Evolutionary conservation across 176 grass and related monocot genomes (phyloP), one percentile per base, ranked within the genome.

Genomic region (Raddia guianensis): DNA sequence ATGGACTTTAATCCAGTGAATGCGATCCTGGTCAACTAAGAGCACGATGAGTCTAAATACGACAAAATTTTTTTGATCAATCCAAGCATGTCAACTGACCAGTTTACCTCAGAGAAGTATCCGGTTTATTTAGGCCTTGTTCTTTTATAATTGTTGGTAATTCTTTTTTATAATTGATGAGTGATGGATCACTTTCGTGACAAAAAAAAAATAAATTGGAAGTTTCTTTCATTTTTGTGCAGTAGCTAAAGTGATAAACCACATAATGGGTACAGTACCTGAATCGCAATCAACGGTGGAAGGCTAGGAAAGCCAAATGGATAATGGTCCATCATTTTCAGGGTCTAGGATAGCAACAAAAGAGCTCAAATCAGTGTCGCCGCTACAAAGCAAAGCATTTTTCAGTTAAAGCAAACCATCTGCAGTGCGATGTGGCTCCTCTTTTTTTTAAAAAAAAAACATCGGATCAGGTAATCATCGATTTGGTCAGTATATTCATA

Each of bases 391-490:
- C 53, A 63, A 44, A 62, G 1, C 68, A 49, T 27, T 60, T 32
- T 68, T 58, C 40, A 55, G 11, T 68, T 69, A 52, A 68, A 57
- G 0, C 43, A 52, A 51, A 63, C 80, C 57, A 73, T 73, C 16
- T 73, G 56, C 16, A 33, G 37, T 51, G 8, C 27, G 68, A 72
- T 82, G 79, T 72, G 67, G 12, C 49, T 48, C 72, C 67, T 49
- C 56, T 63, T 62, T 37, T 9, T 56, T 32, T 42, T 27, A 27
- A 27, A 27, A 27, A 27, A 27, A 27, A n/a, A 72, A 51, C 3
- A 20, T 2, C 10, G 13, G 66, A 82, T 34, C 45, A 15, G 4
- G 37, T 40, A 40, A 51, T 3, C 68, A 80, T 70, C 46, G n/a
- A 70, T 48, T 54, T 80, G 65, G 52, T 27, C 40, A 48, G 12